Evolutionary conservation across 768 basidiomycete species (phyloP).

Genomic region (Tephrocybe sp.): DNA sequence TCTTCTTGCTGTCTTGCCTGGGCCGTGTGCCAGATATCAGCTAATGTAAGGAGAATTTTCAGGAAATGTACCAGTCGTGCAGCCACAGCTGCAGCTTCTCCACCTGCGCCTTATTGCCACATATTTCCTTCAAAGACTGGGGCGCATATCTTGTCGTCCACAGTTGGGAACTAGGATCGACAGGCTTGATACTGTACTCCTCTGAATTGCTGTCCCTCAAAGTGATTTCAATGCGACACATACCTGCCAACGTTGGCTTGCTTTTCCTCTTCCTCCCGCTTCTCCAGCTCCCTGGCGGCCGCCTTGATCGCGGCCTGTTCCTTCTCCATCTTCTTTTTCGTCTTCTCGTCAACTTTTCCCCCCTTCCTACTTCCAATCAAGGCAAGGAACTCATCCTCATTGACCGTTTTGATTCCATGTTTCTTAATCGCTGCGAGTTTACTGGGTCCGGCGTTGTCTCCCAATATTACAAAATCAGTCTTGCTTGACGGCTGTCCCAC

Average conservation of each 20-base stretch:
- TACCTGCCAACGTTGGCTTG: slow-evolving; percentile 27
- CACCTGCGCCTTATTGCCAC: slow-evolving; percentile 91
- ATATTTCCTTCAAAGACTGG: slow-evolving; percentile 82
- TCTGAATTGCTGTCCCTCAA: neutral
- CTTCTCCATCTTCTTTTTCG: slow-evolving; percentile 76
- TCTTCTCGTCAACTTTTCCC: slow-evolving; percentile 71
- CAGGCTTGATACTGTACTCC: slow-evolving; percentile 25
- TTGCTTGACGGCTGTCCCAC: slow-evolving; percentile 85
- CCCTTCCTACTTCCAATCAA: slow-evolving; percentile 76
- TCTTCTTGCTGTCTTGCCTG: slow-evolving; percentile 76
- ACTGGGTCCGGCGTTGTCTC: slow-evolving; percentile 82
- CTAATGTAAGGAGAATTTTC: neutral
- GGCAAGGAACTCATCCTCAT: slow-evolving; percentile 85
- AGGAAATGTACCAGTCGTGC: slow-evolving; percentile 72
- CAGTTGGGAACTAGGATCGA: slow-evolving; percentile 62
- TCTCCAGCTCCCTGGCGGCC: slow-evolving; percentile 79
- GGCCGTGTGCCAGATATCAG: slow-evolving; percentile 1
- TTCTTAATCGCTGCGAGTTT: slow-evolving; percentile 90
- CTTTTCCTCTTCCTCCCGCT: slow-evolving; percentile 58
- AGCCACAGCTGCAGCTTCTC: slow-evolving; percentile 91
- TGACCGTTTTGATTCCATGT: slow-evolving; percentile 70
- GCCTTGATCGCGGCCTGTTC: slow-evolving; percentile 75
- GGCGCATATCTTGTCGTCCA: slow-evolving; percentile 98
- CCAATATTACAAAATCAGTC: slow-evolving; percentile 88
- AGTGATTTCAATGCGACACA: slow-evolving; percentile 1